Percentiles rank a stretch among this genome's conserved stretches.
Evolutionary conservation across 148 eudicot genomes (phyloP).

Genomic region (Rheum nobile): DNA sequence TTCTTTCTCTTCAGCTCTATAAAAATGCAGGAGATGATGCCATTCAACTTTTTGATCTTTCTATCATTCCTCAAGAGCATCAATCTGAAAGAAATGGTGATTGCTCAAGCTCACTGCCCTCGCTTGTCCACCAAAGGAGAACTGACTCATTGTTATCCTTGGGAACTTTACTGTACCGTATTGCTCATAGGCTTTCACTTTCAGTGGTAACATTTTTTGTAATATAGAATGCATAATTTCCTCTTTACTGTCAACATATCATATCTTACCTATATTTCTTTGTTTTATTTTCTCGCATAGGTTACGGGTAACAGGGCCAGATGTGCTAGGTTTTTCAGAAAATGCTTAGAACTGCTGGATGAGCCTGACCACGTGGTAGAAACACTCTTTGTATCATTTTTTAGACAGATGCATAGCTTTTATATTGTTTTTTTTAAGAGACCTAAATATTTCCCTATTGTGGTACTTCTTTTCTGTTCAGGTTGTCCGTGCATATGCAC

Average conservation of each 20-base stretch:
- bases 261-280: not conserved
- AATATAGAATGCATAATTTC: not conserved
- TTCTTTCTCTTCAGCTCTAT: slow-evolving; percentile 44
- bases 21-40: slow-evolving; percentile 95
- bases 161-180: slow-evolving; percentile 78
- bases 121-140: slow-evolving; percentile 61
- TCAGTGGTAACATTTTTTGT: slow-evolving; percentile 40
- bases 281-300: slow-evolving; percentile 28
- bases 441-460: not conserved
- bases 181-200: slow-evolving; percentile 89
- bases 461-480: slow-evolving; percentile 14
- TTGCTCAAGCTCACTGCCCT: slow-evolving; percentile 50
- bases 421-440: not conserved
- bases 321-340: slow-evolving; percentile 71
- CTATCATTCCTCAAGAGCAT: slow-evolving; percentile 60
- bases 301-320: slow-evolving; percentile 51
- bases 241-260: not conserved
- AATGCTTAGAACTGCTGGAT: slow-evolving; percentile 81
- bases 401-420: not conserved
- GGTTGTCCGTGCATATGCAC: slow-evolving; percentile 96
- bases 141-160: slow-evolving; percentile 68
- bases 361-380: slow-evolving; percentile 86
- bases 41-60: slow-evolving; percentile 87
- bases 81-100: slow-evolving; percentile 44
- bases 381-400: not conserved